Conservation (phyloP, 2,329 filamentous ascomycete genomes). For the Monosporascus sp. region DNA sequence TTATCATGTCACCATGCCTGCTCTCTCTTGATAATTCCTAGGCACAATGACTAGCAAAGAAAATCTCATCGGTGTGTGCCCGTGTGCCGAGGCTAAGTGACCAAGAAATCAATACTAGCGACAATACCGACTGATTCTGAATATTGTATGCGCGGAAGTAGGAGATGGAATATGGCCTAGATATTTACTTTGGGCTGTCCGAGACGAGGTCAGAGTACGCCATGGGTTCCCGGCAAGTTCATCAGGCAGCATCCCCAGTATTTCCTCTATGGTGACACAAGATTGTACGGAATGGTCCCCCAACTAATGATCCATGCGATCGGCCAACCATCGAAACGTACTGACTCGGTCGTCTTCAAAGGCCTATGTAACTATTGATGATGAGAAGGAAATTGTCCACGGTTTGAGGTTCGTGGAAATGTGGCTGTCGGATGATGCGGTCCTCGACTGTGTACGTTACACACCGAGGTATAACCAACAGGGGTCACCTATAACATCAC, state of each 20-base stretch:
- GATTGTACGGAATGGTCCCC: not conserved
- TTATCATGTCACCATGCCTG: too few species aligned
- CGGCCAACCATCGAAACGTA: too few species aligned
- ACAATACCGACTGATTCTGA: too few species aligned
- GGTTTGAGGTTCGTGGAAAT: not conserved
- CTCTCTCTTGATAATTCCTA: too few species aligned
- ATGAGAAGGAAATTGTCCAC: not conserved
- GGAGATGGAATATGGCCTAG: too few species aligned
- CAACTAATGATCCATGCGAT: too few species aligned
- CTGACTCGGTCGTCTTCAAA: too few species aligned
- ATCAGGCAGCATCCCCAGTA: not conserved
- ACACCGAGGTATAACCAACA: not conserved
- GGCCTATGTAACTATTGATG: not conserved
- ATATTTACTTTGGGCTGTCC: not conserved
- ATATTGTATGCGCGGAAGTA: too few species aligned
- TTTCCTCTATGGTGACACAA: not conserved
- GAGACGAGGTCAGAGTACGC: not conserved
- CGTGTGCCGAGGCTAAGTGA: too few species aligned
- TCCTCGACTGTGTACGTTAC: not conserved
- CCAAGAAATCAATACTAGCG: too few species aligned
- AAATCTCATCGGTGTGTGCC: too few species aligned
- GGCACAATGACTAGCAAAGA: too few species aligned
- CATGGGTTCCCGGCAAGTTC: not conserved
- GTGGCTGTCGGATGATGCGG: not conserved
- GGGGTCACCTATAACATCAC: not conserved